These are phyloP conservation scores for Proteromonas lacertae DNA, from an alignment of 352 stramenopile genomes.

Conservation along the genomic window DNA sequence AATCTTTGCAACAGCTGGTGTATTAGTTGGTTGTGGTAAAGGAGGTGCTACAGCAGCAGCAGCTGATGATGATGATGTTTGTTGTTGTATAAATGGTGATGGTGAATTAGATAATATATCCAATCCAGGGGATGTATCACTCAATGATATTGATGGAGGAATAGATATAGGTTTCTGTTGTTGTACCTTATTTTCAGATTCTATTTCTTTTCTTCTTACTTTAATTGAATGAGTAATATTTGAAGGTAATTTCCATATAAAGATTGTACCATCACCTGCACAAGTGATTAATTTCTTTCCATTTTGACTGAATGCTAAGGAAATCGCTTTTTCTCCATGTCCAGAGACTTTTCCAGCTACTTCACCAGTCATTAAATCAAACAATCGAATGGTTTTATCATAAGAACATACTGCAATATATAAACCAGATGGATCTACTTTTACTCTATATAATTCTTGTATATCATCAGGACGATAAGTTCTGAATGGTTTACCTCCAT, in stretches of 20 bases:
- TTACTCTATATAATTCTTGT: slow-evolving; percentile 6
- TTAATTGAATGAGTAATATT: no score
- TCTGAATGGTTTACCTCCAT: slow-evolving; percentile 20
- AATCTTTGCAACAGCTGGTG: no score
- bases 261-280: slow-evolving; percentile 37
- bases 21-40: no score
- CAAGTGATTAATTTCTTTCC: slow-evolving; percentile 32
- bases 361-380: slow-evolving; percentile 32
- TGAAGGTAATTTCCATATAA: slow-evolving; percentile 38
- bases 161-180: no score
- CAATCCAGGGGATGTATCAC: no score
- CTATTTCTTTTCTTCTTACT: no score
- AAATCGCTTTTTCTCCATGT: slow-evolving; percentile 36
- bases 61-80: no score
- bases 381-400: slow-evolving; percentile 38
- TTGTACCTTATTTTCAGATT: no score
- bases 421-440: slow-evolving; percentile 15
- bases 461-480: slow-evolving; percentile 15
- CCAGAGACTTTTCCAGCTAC: slow-evolving; percentile 16
- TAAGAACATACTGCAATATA: slow-evolving; percentile 31
- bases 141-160: no score
- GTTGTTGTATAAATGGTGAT: no score
- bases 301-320: slow-evolving; percentile 35
- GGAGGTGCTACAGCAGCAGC: no score
- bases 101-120: no score